These are phyloP conservation scores for Echinochloa phyllopogon DNA, from an alignment of 176 grass and related monocot genomes.

Conservation along the genomic window DNA sequence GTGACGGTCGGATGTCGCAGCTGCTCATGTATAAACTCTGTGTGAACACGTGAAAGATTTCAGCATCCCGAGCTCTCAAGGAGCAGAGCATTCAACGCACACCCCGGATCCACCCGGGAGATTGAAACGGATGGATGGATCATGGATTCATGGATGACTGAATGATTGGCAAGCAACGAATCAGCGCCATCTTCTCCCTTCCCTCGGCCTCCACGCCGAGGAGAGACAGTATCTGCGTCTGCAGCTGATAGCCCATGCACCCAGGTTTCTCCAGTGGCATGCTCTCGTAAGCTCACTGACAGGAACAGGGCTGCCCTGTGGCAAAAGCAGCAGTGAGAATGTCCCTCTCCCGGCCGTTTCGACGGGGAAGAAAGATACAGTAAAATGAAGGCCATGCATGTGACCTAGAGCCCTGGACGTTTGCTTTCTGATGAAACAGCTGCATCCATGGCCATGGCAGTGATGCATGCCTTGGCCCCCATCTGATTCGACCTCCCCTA, in stretches of 20 bases:
- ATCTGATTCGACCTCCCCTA: neutral
- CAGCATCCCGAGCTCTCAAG: neutral
- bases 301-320: slow-evolving; percentile 13
- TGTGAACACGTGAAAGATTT: neutral
- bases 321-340: slow-evolving; percentile 7
- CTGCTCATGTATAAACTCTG: neutral
- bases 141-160: neutral
- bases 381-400: slow-evolving; percentile 19
- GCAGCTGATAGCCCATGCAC: neutral
- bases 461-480: neutral
- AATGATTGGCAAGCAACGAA: slow-evolving; percentile 35
- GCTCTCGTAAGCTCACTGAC: neutral
- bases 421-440: neutral
- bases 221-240: neutral
- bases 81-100: slow-evolving; percentile 14
- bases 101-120: neutral
- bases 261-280: neutral
- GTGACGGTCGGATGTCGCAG: too few species aligned
- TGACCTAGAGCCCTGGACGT: slow-evolving; percentile 31
- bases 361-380: neutral
- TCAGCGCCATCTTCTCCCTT: neutral
- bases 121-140: neutral
- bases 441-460: neutral
- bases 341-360: slow-evolving; percentile 20
- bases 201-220: neutral